Percentiles rank a stretch among this genome's conserved stretches.
phyloP scores from a whole-genome alignment of 2,329 filamentous ascomycete genomes.

The Aspergillus ustus region DNA sequence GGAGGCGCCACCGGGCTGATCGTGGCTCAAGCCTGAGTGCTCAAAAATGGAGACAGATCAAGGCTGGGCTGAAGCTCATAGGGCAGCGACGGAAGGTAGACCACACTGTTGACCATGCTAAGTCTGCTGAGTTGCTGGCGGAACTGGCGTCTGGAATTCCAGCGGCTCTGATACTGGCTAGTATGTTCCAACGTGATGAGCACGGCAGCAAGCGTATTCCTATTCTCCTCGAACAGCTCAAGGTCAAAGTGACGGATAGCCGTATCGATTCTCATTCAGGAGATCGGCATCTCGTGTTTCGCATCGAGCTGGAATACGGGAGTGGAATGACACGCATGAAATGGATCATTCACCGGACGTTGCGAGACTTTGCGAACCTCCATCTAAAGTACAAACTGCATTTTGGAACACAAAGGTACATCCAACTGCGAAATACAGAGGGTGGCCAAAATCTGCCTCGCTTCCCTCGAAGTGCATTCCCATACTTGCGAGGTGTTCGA shows the following conservation, averaged over 20 bases:
- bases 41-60: slow-evolving; percentile 91
- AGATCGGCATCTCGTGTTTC: slow-evolving; percentile 81
- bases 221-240: slow-evolving; percentile 91
- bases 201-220: slow-evolving; percentile 94
- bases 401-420: slow-evolving; percentile 80
- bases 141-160: slow-evolving; percentile 91
- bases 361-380: slow-evolving; percentile 88
- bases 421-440: slow-evolving; percentile 71
- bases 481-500: slow-evolving; percentile 81
- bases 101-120: slow-evolving; percentile 83
- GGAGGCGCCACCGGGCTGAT: slow-evolving; percentile 58
- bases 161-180: slow-evolving; percentile 90
- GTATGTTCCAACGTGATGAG: slow-evolving; percentile 97
- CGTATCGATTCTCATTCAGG: slow-evolving; percentile 62
- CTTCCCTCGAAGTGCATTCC: slow-evolving; percentile 87
- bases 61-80: slow-evolving; percentile 81
- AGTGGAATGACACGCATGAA: slow-evolving; percentile 95
- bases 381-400: slow-evolving; percentile 93
- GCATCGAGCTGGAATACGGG: slow-evolving; percentile 93
- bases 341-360: slow-evolving; percentile 86
- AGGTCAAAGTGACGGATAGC: slow-evolving; percentile 83
- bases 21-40: slow-evolving; percentile 72
- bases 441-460: slow-evolving; percentile 79
- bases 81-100: slow-evolving; percentile 82
- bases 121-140: slow-evolving; percentile 94